Base-by-base conservation (phyloP, 257 asterid species). In the Mentha longifolia region DNA sequence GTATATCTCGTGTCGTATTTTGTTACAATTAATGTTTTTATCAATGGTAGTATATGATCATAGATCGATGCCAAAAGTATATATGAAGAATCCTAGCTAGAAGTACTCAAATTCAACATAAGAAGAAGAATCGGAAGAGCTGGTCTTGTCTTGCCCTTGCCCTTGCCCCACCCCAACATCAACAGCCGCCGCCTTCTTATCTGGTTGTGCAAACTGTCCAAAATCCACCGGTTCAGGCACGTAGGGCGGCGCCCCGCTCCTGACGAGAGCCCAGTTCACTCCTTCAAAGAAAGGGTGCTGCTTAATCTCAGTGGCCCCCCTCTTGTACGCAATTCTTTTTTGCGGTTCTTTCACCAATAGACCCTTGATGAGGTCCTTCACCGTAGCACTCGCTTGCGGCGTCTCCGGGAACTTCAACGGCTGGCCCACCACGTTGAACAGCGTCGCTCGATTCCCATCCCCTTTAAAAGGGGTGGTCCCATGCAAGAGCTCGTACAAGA, bases 281-380 rank as follows among this genome's bases (percentile, higher is more conserved):
- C 90, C 90, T 30, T 85, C 87, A 41, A 85, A 85, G 77, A 85
- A 85, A 0, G 90, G 90, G 22, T 85, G 90, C 78, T 85, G 90
- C 56, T 85, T 85, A 15, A 85, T 82, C 71, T 82, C 90, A 0
- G 90, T 85, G 5, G 90, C 87, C 0, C 87, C 90, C 54, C 90
- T 80, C 75, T 78, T 85, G 35, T 80, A 85, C 1, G 90, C 90
- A 2, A 85, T 85, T 31, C 90, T 43, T 46, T 78, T 85, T 0
- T 85, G 87, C 3, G 90, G 90, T 41, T 82, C 90, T 77, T 85
- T 85, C 70, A 85, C 85, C 80, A 85, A 43, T 1, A 82, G 78
- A 57, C 90, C 90, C 16, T 76, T 77, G 39, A 85, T 85, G 16
- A 85, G 83, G 70, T 85, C 90, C 51, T 71, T 63, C 0, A 87